Conservation (phyloP, 139 green algal genomes). For the Mychonastes homosphaera region DNA sequence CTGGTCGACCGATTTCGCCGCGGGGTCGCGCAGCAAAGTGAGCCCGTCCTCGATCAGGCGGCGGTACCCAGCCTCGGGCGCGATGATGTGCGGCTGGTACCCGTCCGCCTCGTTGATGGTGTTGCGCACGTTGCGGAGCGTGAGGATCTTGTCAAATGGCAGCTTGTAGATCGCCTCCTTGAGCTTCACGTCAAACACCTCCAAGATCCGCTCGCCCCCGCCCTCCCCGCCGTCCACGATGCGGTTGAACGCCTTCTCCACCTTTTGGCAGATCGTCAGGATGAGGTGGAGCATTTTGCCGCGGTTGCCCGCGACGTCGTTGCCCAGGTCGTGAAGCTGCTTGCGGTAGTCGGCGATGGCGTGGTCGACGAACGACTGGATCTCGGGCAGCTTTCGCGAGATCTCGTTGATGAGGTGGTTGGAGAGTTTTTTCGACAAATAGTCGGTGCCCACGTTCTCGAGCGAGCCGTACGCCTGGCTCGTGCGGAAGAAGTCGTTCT, state of each 20-base stretch:
- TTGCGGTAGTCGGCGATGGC: constrained; percentile 57
- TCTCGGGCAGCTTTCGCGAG: constrained; percentile 72
- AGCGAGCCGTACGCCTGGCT: constrained; percentile 32
- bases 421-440: constrained; percentile 66
- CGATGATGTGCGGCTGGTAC: constrained; percentile 95
- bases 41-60: constrained; percentile 72
- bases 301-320: constrained; percentile 41
- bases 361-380: constrained; percentile 60
- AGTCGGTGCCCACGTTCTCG: constrained; percentile 50
- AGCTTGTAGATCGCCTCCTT: constrained; percentile 77
- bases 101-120: constrained; percentile 88
- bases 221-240: constrained; percentile 74
- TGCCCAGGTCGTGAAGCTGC: constrained; percentile 63
- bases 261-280: constrained; percentile 68
- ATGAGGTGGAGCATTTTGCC: constrained; percentile 86
- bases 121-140: constrained; percentile 72
- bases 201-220: constrained; percentile 72
- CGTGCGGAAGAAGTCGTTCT: constrained; percentile 72
- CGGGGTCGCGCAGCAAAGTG: constrained; percentile 44
- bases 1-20: constrained; percentile 10
- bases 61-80: constrained; percentile 89
- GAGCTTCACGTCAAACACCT: constrained; percentile 88
- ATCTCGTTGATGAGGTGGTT: constrained; percentile 69
- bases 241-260: constrained; percentile 70
- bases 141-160: constrained; percentile 77